These are phyloP conservation scores for Phycomyces blakesleeanus DNA, from an alignment of 192 early-diverging fungal species.

Conservation along the genomic window DNA sequence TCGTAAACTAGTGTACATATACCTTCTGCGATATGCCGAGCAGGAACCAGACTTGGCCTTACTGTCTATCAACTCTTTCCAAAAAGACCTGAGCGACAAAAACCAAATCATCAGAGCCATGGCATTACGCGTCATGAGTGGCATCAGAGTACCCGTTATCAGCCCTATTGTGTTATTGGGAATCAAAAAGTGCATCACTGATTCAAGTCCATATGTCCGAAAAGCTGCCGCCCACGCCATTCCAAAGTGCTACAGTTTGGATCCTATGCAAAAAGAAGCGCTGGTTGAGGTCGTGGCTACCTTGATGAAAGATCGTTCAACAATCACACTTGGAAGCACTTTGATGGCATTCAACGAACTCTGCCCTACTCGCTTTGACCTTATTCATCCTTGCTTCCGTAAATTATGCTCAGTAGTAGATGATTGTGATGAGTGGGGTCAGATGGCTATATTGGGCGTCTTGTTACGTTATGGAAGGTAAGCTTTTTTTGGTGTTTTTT, in stretches of 20 bases:
- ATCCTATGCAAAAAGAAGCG: constrained; percentile 68
- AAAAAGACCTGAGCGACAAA: constrained; percentile 89
- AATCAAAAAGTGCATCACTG: constrained; percentile 80
- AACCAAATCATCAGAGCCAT: constrained; percentile 93
- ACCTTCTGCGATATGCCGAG: constrained; percentile 91
- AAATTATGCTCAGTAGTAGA: constrained; percentile 81
- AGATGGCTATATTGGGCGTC: constrained; percentile 78
- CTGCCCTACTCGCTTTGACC: constrained; percentile 79
- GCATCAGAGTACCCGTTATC: constrained; percentile 90
- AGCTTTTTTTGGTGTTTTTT: background rate
- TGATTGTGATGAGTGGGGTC: constrained; percentile 96
- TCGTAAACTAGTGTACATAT: constrained; percentile 95
- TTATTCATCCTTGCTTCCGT: constrained; percentile 87
- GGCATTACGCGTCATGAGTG: constrained; percentile 93
- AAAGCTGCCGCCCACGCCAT: constrained; percentile 90
- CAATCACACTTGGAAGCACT: constrained; percentile 83
- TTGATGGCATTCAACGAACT: constrained; percentile 82
- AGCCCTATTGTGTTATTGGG: constrained; percentile 88
- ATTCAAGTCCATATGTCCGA: constrained; percentile 89
- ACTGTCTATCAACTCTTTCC: constrained; percentile 96
- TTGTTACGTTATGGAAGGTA: constrained; percentile 77
- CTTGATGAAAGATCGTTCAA: constrained; percentile 80
- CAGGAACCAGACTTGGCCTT: constrained; percentile 95
- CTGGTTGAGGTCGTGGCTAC: constrained; percentile 72
- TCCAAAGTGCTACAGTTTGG: constrained; percentile 84